Evolutionary conservation across 305 asterid genomes (phyloP).

Genomic region (Ilex paraguariensis): DNA sequence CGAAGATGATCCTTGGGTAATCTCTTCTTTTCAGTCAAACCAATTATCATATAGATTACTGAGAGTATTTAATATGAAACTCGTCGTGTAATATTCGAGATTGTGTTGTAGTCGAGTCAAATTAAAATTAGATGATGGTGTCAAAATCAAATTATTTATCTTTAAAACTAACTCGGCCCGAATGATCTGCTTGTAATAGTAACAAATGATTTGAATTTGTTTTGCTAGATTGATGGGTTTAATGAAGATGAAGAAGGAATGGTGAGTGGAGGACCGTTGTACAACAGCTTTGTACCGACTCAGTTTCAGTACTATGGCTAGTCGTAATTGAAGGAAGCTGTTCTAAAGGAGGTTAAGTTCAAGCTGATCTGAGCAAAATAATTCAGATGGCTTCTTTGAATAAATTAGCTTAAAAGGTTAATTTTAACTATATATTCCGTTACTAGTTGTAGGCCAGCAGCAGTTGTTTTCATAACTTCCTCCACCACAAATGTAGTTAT

Average conservation of each 20-base stretch:
- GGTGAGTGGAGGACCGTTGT: conserved; percentile 24
- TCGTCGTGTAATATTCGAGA: not conserved
- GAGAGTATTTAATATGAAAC: no score
- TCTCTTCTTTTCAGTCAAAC: conserved; percentile 16
- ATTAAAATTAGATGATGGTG: not conserved
- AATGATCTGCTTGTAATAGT: no score
- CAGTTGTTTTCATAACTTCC: conserved; percentile 3
- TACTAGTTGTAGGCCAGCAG: conserved; percentile 14
- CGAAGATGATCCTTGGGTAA: conserved; percentile 81
- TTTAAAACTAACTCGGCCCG: no score
- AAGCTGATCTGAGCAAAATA: conserved; percentile 13
- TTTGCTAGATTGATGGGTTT: conserved; percentile 41
- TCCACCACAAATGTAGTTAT: conserved; percentile 16
- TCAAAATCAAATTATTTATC: no score
- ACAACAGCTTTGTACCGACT: conserved; percentile 27
- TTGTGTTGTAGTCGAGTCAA: conserved; percentile 2
- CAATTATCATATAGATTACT: no score
- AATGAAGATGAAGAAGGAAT: conserved; percentile 40
- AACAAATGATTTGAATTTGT: no score
- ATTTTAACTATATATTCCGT: conserved; percentile 16
- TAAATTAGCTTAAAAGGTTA: conserved; percentile 8
- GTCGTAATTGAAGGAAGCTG: conserved; percentile 2
- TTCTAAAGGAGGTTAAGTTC: conserved; percentile 4
- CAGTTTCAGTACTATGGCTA: conserved; percentile 44
- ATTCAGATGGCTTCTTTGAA: conserved; percentile 9